These are phyloP conservation scores for Trichoderma sp. DNA, from an alignment of 2,329 filamentous ascomycete genomes.

Conservation along the genomic window DNA sequence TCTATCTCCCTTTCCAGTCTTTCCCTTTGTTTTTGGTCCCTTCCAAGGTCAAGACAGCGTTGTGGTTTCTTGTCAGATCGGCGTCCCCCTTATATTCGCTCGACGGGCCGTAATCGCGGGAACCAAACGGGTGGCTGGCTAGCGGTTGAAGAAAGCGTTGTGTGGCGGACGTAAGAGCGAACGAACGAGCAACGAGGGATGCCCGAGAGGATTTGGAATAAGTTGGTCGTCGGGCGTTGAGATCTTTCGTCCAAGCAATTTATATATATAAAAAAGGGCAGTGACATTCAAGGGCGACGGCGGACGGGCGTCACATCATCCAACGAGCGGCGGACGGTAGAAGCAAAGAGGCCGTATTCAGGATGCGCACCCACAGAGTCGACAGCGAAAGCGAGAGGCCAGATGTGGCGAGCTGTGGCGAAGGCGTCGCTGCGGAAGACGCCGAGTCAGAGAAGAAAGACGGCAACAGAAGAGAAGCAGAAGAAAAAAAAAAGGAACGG, in stretches of 20 bases:
- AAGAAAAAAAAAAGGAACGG: constrained; percentile 5
- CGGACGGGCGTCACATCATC: constrained; percentile 4
- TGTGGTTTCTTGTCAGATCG: not conserved
- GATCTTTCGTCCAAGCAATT: not conserved
- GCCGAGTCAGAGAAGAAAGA: not conserved
- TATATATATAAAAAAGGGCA: not conserved
- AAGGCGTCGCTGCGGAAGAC: not conserved
- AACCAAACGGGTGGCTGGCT: constrained; percentile 9
- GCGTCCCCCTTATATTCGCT: constrained; percentile 2
- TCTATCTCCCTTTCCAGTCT: not conserved
- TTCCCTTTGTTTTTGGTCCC: not conserved
- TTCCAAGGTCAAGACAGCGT: not conserved
- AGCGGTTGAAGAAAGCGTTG: constrained; percentile 2
- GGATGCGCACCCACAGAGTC: not conserved
- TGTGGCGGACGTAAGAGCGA: constrained; percentile 3
- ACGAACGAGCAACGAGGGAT: not conserved
- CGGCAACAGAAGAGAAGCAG: not conserved
- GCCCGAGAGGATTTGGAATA: not conserved
- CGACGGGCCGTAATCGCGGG: constrained; percentile 6
- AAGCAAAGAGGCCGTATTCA: not conserved
- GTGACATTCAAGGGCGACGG: not conserved
- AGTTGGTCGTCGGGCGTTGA: not conserved
- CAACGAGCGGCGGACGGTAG: constrained; percentile 14
- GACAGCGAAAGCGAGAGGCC: not conserved
- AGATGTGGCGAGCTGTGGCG: not conserved